Conservation (phyloP, 768 basidiomycete genomes). For the Nidula microcarpa region DNA sequence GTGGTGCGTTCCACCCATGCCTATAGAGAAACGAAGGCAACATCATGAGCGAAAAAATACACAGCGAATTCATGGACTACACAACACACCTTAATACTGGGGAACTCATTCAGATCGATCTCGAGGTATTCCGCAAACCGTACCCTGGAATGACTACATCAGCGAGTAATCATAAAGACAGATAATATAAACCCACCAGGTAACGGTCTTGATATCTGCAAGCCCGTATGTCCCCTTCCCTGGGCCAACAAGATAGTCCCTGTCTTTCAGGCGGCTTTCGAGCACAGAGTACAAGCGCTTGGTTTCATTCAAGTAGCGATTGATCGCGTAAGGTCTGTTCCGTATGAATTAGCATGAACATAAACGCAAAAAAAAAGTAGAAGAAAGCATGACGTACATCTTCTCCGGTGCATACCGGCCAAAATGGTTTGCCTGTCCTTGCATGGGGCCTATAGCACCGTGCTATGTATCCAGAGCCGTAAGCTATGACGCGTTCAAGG, state of each 20-base stretch:
- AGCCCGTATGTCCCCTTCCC: constrained; percentile 58
- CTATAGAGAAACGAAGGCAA: background rate
- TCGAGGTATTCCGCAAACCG: background rate
- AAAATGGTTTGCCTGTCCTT: constrained; percentile 32
- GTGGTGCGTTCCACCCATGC: background rate
- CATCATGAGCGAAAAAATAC: background rate
- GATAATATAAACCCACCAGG: constrained; percentile 41
- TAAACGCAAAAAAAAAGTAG: constrained; percentile 41
- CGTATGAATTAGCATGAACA: constrained; percentile 60
- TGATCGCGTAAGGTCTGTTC: constrained; percentile 60
- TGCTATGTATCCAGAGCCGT: constrained; percentile 46
- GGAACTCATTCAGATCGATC: background rate
- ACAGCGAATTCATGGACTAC: background rate
- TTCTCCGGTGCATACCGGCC: background rate
- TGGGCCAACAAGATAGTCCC: constrained; percentile 74
- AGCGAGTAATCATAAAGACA: background rate
- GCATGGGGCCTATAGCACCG: constrained; percentile 77
- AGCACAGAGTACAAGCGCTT: constrained; percentile 77
- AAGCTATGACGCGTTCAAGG: background rate
- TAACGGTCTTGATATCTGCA: constrained; percentile 63
- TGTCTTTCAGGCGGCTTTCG: constrained; percentile 59
- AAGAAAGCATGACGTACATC: too few relatives aligned
- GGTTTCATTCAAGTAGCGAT: constrained; percentile 74
- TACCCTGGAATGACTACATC: constrained; percentile 14
- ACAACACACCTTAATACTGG: constrained; percentile 41